Base-by-base conservation (phyloP, 106 monocot species). In the Dendrobium officinale region DNA sequence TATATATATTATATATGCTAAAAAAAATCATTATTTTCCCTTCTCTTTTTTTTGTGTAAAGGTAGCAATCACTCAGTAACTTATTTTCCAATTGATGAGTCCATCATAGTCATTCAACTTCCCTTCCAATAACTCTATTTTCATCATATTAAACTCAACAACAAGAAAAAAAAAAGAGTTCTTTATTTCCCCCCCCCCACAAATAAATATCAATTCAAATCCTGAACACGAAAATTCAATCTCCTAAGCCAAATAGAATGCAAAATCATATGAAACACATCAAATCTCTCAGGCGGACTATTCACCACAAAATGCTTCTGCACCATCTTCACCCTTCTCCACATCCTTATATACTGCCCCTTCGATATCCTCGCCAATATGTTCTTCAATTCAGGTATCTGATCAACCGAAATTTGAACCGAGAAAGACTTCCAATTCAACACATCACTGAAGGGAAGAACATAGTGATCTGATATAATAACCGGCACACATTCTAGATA, bases 171-270 rank as follows among this genome's bases (percentile, higher is more conserved):
- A 47, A 47, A 47, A 51, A 51, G 15, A 51, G 15, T 51, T 9
- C 49, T 49, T 49, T 10, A 10, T 49, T 11, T 49, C 9, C 44
- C 44, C 9, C n/a, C n/a, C 9, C 6, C 6, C 9, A 45, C 6
- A 51, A 51, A 51, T 51, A 10, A 51, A 51, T 51, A 10, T 15
- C 5, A 70, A 33, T 33, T 31, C 73, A 81, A 79, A 70, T 45
- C 80, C 31, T 48, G 59, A 73, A 96, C 58, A 47, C 83, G 72
- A 37, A 96, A 80, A 75, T 96, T 96, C 3, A 96, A 67, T 58
- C 96, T 85, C 45, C 96, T 59, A 11, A 96, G 91, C 96, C 96
- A 96, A 9, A 96, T 48, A 0, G 96, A 96, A 64, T 96, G 96
- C 11, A 96, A 91, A 77, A 91, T 90, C 96, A 96, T 93, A 77